Percentiles rank a stretch among this genome's conserved stretches.
Conservation (phyloP, 768 basidiomycete species). For the Lactarius sp. region DNA sequence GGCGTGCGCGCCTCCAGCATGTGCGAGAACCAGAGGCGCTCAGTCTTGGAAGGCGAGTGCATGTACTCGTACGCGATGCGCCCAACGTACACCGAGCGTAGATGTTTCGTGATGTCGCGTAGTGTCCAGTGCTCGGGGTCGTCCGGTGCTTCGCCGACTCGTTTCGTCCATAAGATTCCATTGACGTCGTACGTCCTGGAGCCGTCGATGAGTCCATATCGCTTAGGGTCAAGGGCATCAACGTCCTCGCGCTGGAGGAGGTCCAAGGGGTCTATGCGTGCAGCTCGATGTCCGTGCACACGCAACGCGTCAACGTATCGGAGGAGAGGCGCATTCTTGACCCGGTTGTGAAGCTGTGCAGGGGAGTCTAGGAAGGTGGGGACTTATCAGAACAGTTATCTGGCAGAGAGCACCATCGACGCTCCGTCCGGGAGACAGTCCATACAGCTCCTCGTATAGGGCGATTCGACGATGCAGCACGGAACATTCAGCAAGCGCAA, state of each 20-base stretch:
- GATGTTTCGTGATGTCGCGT: conserved; percentile 61
- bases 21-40: conserved; percentile 86
- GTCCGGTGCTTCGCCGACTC: conserved; percentile 34
- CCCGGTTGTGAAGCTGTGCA: conserved; percentile 61
- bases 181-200: conserved; percentile 59
- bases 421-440: neutral
- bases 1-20: conserved; percentile 63
- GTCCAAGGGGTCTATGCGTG: conserved; percentile 83
- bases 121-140: conserved; percentile 55
- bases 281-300: conserved; percentile 81
- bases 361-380: neutral
- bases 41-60: conserved; percentile 83
- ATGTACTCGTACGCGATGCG: conserved; percentile 90
- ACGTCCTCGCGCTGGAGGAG: conserved; percentile 79
- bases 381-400: neutral
- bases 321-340: conserved; percentile 67
- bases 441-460: neutral
- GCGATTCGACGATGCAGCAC: neutral
- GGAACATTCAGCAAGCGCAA: neutral
- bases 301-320: conserved; percentile 88
- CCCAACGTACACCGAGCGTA: conserved; percentile 73
- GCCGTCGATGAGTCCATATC: conserved; percentile 67
- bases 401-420: neutral
- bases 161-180: conserved; percentile 75
- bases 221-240: conserved; percentile 65